phyloP scores from a whole-genome alignment of 129 eudicot genomes.

The Saussurea involucrata region DNA sequence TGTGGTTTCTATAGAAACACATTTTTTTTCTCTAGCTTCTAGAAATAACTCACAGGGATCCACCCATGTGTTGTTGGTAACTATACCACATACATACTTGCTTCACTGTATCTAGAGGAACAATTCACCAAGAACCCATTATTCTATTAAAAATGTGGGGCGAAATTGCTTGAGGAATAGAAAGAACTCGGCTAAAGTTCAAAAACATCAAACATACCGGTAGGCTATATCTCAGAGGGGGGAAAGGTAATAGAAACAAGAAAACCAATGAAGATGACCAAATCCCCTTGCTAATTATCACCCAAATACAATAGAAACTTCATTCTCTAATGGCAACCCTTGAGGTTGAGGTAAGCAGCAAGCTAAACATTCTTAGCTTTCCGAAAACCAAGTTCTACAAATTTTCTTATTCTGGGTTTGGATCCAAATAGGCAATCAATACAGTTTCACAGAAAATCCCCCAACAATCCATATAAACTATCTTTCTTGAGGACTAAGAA shows the following conservation, averaged over 20 bases:
- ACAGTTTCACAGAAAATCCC: conserved; percentile 6
- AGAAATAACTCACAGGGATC: no score
- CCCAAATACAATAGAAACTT: conserved; percentile 11
- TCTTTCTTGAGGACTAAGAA: not conserved
- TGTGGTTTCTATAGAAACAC: no score
- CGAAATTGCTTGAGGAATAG: no score
- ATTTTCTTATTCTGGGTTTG: conserved; percentile 30
- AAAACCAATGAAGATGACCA: not conserved
- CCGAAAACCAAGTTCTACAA: conserved; percentile 21
- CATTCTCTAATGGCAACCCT: conserved; percentile 17
- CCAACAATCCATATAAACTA: conserved; percentile 11
- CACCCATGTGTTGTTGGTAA: no score
- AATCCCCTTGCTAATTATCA: conserved; percentile 19
- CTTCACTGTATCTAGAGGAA: no score
- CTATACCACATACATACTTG: no score
- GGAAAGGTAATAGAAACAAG: not conserved
- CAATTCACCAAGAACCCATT: no score
- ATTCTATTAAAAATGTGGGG: no score
- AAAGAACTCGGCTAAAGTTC: not conserved
- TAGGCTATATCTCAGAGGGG: not conserved
- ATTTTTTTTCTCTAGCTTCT: no score
- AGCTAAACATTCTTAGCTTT: conserved; percentile 37
- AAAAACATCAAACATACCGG: not conserved
- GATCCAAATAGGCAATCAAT: conserved; percentile 28
- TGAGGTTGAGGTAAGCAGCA: conserved; percentile 8